phyloP scores from a whole-genome alignment of 257 asterid species.

The Thymus mandschuricus region DNA sequence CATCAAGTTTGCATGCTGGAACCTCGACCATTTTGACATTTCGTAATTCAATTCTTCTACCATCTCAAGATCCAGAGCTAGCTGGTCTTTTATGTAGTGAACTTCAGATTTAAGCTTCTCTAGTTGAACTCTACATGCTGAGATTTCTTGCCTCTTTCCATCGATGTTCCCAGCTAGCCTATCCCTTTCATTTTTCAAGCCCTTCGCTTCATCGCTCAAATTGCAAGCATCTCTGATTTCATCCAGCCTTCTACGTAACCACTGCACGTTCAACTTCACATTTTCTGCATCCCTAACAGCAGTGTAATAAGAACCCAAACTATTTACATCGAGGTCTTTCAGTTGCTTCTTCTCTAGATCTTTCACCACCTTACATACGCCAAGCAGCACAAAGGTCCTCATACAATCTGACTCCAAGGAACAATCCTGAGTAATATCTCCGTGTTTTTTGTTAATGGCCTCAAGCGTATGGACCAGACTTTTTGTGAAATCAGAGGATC shows the following conservation, averaged over 20 bases:
- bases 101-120: slow-evolving; percentile 34
- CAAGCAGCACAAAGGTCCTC: slow-evolving; percentile 32
- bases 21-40: slow-evolving; percentile 4
- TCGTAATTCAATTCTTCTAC: slow-evolving; percentile 10
- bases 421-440: slow-evolving; percentile 32
- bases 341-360: slow-evolving; percentile 34
- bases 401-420: slow-evolving; percentile 33
- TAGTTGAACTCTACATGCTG: slow-evolving; percentile 14
- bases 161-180: slow-evolving; percentile 1
- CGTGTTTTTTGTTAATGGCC: slow-evolving; percentile 31
- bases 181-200: slow-evolving; percentile 25
- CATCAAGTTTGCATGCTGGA: slow-evolving; percentile 24
- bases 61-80: slow-evolving; percentile 19
- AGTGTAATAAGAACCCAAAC: slow-evolving; percentile 33
- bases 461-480: slow-evolving; percentile 18
- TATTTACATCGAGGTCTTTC: slow-evolving; percentile 20
- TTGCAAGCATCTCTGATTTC: slow-evolving; percentile 34
- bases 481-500: not conserved
- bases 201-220: slow-evolving; percentile 14
- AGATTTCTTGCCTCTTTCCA: slow-evolving; percentile 22
- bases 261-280: slow-evolving; percentile 42
- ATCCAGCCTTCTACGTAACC: slow-evolving; percentile 37
- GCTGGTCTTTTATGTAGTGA: slow-evolving; percentile 18
- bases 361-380: slow-evolving; percentile 39
- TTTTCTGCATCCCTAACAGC: slow-evolving; percentile 35